phyloP scores from a whole-genome alignment of 192 early-diverging fungal species.

The Obelidium mucronatum region DNA sequence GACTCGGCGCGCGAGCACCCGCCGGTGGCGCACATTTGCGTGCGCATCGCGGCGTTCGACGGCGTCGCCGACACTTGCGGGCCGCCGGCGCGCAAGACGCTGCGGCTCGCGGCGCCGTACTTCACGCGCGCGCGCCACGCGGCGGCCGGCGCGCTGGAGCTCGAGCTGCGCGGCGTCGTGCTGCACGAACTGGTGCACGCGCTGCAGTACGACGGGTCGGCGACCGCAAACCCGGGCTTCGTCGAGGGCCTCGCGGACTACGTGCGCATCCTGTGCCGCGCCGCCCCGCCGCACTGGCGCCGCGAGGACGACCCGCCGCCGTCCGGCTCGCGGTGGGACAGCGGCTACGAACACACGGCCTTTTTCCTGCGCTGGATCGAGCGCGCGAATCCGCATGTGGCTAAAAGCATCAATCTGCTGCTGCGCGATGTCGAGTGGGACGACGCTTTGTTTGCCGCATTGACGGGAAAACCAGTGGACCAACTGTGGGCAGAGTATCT shows the following conservation, averaged over 20 bases:
- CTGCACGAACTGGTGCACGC: slow-evolving; percentile 30
- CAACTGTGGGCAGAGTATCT: slow-evolving; percentile 28
- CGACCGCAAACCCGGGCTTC: slow-evolving; percentile 41
- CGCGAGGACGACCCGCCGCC: slow-evolving; percentile 1
- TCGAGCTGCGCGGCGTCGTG: slow-evolving; percentile 5
- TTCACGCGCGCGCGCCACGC: slow-evolving; percentile 13
- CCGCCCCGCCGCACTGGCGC: slow-evolving; percentile 35
- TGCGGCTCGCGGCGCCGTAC: slow-evolving; percentile 15
- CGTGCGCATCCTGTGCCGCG: slow-evolving; percentile 22
- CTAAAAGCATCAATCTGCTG: slow-evolving; percentile 13
- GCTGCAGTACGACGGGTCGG: slow-evolving; percentile 18
- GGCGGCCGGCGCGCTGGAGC: background rate
- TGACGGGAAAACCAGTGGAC: background rate
- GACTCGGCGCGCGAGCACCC: too few species aligned
- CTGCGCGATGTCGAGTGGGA: slow-evolving; percentile 29
- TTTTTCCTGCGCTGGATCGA: slow-evolving; percentile 45
- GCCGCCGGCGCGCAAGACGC: background rate
- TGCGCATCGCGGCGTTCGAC: slow-evolving; percentile 8
- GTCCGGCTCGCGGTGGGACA: slow-evolving; percentile 31
- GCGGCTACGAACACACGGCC: slow-evolving; percentile 47
- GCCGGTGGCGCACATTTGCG: background rate
- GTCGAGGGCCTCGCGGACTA: slow-evolving; percentile 52
- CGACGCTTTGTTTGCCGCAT: slow-evolving; percentile 13
- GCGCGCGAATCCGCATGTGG: background rate
- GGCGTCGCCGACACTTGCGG: slow-evolving; percentile 23